Base-by-base conservation (phyloP, 208 protist genomes). In the Leishmania aethiopica region DNA sequence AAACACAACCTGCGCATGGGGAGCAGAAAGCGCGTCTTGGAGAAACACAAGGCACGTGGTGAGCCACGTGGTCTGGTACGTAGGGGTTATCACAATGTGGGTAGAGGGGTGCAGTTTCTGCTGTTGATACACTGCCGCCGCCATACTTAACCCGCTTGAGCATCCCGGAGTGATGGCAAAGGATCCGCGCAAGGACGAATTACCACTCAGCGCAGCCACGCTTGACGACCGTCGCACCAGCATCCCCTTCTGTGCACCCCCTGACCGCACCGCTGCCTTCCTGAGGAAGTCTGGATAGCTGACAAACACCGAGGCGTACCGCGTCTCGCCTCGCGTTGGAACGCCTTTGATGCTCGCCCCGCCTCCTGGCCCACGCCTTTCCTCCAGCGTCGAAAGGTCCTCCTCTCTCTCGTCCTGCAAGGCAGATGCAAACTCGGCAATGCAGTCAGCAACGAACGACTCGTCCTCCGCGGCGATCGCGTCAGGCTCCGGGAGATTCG, bases 51-150 rank as follows among this genome's bases (percentile, higher is more conserved):
- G 53, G 22, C 82, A 80, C 62, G 81, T 77, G 10, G 85, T 88
- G 49, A 95, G 85, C 91, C 91, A 95, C 42, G 85, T 89, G 25
- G 90, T 95, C 77, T 88, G 88, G 32, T 91, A 89, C 1, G 89
- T 94, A 19, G 75, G 75, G 3, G 85, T 89, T n/a, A 1, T 19
- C 59, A 32, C 35, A 22, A 78, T 35, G 42, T 1, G 25, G 37
- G 28, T 42, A 66, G 75, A 67, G 22, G 32, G 40, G 6, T 7
- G 75, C 19, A 78, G 35, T 40, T 32, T 59, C 57, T 78, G 75
- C 57, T 51, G 75, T 13, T 51, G 57, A 28, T 77, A 60, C 69
- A 55, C 17, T 8, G 57, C 74, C 6, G 55, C 57, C n/a, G 40
- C 22, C 37, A 45, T 1, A 49, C 75, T 66, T 15, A 37, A 11